Evolutionary conservation across 768 basidiomycete species (phyloP).

Genomic region (Boletus rubropictus): DNA sequence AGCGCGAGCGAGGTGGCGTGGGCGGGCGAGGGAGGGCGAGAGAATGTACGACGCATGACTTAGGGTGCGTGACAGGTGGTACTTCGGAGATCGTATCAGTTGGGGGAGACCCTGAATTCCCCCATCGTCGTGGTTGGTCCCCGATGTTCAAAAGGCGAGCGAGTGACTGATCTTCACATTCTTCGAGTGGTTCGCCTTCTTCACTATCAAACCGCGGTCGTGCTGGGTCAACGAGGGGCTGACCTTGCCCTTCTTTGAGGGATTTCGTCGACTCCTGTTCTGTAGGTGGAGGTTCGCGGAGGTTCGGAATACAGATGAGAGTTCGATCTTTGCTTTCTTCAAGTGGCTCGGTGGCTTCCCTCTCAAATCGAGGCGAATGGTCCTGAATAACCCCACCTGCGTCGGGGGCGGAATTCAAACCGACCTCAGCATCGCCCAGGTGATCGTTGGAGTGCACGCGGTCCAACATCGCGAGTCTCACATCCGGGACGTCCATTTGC

Average conservation of each 20-base stretch:
- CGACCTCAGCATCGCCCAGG: no score
- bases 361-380: neutral
- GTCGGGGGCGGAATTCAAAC: neutral
- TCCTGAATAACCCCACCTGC: neutral
- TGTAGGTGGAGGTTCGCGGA: neutral
- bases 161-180: neutral
- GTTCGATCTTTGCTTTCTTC: neutral
- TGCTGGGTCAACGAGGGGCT: neutral
- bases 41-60: neutral
- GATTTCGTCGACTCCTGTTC: neutral
- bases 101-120: neutral
- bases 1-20: slow-evolving; percentile 3
- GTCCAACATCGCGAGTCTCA: neutral
- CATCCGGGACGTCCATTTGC: neutral
- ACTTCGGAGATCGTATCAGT: neutral
- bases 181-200: neutral
- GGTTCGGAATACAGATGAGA: neutral
- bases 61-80: neutral
- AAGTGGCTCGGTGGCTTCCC: neutral
- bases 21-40: slow-evolving; percentile 1
- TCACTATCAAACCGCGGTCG: neutral
- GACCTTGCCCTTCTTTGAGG: neutral
- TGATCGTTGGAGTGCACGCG: neutral
- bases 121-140: neutral
- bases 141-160: neutral